These are phyloP conservation scores for Atkinsonella hypoxylon DNA, from an alignment of 2,329 filamentous ascomycete species.

Conservation along the genomic window DNA sequence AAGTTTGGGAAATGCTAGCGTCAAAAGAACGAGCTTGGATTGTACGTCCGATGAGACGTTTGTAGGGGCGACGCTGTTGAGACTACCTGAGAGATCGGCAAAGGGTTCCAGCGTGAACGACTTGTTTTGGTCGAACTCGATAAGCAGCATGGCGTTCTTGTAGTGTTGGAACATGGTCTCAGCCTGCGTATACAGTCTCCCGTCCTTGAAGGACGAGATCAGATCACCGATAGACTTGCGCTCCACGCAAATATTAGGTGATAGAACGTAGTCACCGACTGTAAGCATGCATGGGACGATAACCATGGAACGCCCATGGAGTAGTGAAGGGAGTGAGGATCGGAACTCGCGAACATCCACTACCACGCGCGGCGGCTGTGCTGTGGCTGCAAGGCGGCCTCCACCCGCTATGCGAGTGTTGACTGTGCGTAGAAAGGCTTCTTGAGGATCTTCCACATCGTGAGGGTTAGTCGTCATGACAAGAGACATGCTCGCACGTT, in stretches of 20 bases:
- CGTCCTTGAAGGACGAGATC: conserved; percentile 83
- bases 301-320: conserved; percentile 79
- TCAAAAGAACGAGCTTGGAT: conserved; percentile 82
- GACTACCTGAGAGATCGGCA: conserved; percentile 51
- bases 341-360: conserved; percentile 95
- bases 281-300: conserved; percentile 93
- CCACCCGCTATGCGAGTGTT: conserved; percentile 96
- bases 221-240: conserved; percentile 88
- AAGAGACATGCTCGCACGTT: conserved; percentile 85
- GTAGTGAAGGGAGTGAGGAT: conserved; percentile 77
- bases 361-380: conserved; percentile 78
- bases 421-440: conserved; percentile 84
- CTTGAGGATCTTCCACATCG: conserved; percentile 68
- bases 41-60: conserved; percentile 62
- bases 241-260: conserved; percentile 83
- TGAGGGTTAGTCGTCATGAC: conserved; percentile 65
- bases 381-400: conserved; percentile 70
- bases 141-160: conserved; percentile 77
- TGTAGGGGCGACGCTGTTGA: conserved; percentile 50
- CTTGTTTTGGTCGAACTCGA: conserved; percentile 96
- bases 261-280: conserved; percentile 91
- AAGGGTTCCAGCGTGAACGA: conserved; percentile 87
- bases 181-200: conserved; percentile 80
- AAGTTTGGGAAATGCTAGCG: conserved; percentile 78
- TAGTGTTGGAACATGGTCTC: conserved; percentile 95